A percentile compares a stretch with the other conserved stretches of the same genome.
phyloP scores from a whole-genome alignment of 371 early-diverging fungal genomes.

The Mortierella sp. region DNA sequence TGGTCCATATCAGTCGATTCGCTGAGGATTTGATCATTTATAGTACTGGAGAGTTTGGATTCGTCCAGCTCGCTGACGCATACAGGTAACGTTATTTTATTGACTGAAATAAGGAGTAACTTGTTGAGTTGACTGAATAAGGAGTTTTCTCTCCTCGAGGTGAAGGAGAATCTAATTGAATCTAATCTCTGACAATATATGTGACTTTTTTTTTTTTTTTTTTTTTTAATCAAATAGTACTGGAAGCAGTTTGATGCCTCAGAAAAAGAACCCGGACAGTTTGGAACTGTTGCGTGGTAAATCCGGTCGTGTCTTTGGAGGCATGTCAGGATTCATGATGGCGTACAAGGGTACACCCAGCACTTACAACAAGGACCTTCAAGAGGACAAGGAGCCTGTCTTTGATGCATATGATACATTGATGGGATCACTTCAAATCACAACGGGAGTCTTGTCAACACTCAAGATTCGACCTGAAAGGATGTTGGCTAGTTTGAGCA shows the following conservation, averaged over 20 bases:
- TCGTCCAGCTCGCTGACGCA: constrained; percentile 93
- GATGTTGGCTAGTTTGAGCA: constrained; percentile 83
- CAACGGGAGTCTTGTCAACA: constrained; percentile 90
- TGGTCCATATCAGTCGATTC: constrained; percentile 92
- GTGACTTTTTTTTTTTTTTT: constrained; percentile 4
- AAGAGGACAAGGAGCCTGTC: constrained; percentile 98
- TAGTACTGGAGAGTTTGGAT: constrained; percentile 92
- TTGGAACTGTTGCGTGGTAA: constrained; percentile 97
- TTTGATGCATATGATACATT: constrained; percentile 95
- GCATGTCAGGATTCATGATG: constrained; percentile 97
- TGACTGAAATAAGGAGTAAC: neutral
- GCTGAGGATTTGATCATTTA: constrained; percentile 97
- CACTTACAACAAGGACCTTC: constrained; percentile 98
- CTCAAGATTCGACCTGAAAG: constrained; percentile 83
- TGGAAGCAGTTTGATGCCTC: constrained; percentile 98
- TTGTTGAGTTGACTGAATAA: neutral
- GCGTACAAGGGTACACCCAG: constrained; percentile 96
- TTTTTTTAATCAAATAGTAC: constrained; percentile 67
- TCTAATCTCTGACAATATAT: constrained; percentile 13
- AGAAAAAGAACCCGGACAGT: constrained; percentile 98
- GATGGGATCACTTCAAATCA: constrained; percentile 90
- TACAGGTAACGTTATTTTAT: constrained; percentile 73
- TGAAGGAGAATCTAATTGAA: constrained; percentile 2
- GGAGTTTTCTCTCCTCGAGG: neutral
- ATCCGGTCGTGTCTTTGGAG: constrained; percentile 95